phyloP scores from a whole-genome alignment of 768 basidiomycete genomes.

The Chalciporus sphaerocephalus region DNA sequence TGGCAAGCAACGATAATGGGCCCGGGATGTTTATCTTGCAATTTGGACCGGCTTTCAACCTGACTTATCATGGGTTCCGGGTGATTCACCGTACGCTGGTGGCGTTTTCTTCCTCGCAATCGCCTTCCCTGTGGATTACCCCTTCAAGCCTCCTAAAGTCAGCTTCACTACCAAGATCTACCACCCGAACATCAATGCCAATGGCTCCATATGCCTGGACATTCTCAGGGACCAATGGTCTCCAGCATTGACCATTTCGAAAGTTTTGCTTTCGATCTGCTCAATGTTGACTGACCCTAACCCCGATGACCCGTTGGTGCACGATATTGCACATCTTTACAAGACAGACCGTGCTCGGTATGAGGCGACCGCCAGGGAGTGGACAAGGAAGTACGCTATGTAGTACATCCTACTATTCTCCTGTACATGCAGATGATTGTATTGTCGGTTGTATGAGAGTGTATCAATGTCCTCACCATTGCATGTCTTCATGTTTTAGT shows the following conservation, averaged over 20 bases:
- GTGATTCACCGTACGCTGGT: conserved; percentile 96
- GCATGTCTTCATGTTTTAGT: conserved; percentile 34
- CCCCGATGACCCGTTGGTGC: conserved; percentile 97
- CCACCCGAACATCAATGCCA: conserved; percentile 99
- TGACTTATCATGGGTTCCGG: conserved; percentile 45
- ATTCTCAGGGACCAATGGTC: conserved; percentile 99
- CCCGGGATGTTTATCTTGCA: conserved; percentile 57
- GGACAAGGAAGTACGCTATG: conserved; percentile 93
- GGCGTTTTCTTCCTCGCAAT: conserved; percentile 99
- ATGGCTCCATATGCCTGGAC: conserved; percentile 97
- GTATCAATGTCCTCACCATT: conserved; percentile 32
- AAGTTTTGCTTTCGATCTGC: conserved; percentile 96
- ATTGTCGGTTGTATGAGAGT: conserved; percentile 28
- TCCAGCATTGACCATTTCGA: conserved; percentile 97
- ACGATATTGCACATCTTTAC: conserved; percentile 97
- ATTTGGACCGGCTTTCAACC: conserved; percentile 2
- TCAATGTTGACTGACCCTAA: conserved; percentile 99
- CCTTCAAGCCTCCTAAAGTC: conserved; percentile 99
- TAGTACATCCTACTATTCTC: conserved; percentile 34
- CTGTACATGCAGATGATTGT: conserved; percentile 26
- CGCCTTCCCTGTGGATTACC: conserved; percentile 95
- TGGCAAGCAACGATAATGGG: conserved; percentile 99
- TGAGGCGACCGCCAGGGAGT: conserved; percentile 97
- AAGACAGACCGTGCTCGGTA: conserved; percentile 98
- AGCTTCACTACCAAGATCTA: conserved; percentile 99